These are phyloP conservation scores for Chenopodium formosanum DNA, from an alignment of 148 eudicot genomes.

Conservation along the genomic window DNA sequence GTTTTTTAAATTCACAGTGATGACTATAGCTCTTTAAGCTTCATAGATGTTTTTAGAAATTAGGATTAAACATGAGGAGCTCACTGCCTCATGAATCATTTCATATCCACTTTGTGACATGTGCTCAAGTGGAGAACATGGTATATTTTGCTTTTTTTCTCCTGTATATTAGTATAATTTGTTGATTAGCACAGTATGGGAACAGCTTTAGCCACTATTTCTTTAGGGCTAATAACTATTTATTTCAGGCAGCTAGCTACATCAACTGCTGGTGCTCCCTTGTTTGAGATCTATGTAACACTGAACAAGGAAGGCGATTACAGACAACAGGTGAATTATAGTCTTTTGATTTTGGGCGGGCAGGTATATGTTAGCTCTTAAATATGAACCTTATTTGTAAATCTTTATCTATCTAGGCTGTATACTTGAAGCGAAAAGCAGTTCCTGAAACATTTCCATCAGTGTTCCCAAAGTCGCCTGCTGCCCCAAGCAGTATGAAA, in stretches of 20 bases:
- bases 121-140: neutral
- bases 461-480: constrained; percentile 47
- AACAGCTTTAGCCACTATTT: too few species aligned
- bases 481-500: constrained; percentile 42
- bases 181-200: neutral
- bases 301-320: constrained; percentile 66
- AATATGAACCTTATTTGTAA: neutral
- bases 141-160: neutral
- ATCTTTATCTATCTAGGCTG: constrained; percentile 56
- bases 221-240: neutral
- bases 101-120: neutral
- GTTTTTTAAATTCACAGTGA: too few species aligned
- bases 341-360: constrained; percentile 6
- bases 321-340: constrained; percentile 72
- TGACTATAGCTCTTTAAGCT: neutral
- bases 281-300: constrained; percentile 84
- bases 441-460: constrained; percentile 45
- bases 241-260: constrained; percentile 88
- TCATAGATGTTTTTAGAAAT: neutral
- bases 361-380: neutral
- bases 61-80: neutral
- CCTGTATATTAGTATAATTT: too few species aligned
- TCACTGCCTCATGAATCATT: neutral
- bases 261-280: constrained; percentile 73
- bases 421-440: constrained; percentile 68